These are phyloP conservation scores for Suillus luteus DNA, from an alignment of 768 basidiomycete genomes.

Conservation along the genomic window DNA sequence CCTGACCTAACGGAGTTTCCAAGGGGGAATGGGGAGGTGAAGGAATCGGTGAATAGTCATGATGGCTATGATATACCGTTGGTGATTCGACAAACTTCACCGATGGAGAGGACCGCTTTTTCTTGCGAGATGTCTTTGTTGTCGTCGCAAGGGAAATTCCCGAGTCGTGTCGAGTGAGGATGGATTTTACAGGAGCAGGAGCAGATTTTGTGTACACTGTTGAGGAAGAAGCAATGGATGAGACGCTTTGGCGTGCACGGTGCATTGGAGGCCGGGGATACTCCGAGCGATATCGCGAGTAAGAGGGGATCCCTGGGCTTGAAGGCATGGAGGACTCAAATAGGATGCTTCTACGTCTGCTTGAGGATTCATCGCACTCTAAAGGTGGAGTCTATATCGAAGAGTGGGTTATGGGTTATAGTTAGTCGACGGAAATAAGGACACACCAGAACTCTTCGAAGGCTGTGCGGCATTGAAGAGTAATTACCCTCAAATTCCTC, in stretches of 20 bases:
- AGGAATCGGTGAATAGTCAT: conserved; percentile 23
- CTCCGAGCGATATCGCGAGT: conserved; percentile 23
- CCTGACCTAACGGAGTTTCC: conserved; percentile 17
- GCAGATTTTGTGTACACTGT: conserved; percentile 28
- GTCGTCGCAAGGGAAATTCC: conserved; percentile 46
- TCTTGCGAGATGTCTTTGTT: conserved; percentile 29
- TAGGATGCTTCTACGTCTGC: conserved; percentile 31
- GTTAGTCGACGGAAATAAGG: conserved; percentile 6
- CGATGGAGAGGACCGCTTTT: conserved; percentile 42
- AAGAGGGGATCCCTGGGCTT: conserved; percentile 7
- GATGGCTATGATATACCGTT: conserved; percentile 54
- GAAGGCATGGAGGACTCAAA: conserved; percentile 22
- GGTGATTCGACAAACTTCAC: conserved; percentile 74
- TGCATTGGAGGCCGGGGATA: conserved; percentile 21
- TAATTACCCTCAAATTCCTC: conserved; percentile 27
- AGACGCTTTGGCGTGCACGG: conserved; percentile 39
- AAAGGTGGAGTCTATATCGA: conserved; percentile 26
- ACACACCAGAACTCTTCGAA: conserved; percentile 33
- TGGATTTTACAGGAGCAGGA: conserved; percentile 52
- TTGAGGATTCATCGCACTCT: conserved; percentile 13
- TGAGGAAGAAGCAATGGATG: conserved; percentile 40
- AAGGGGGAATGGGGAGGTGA: conserved; percentile 21
- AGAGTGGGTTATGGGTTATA: neutral
- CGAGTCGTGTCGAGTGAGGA: conserved; percentile 53
- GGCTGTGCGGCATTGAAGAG: conserved; percentile 30